Base-by-base conservation (phyloP, 768 basidiomycete species). In the Naganishia kalamii region DNA sequence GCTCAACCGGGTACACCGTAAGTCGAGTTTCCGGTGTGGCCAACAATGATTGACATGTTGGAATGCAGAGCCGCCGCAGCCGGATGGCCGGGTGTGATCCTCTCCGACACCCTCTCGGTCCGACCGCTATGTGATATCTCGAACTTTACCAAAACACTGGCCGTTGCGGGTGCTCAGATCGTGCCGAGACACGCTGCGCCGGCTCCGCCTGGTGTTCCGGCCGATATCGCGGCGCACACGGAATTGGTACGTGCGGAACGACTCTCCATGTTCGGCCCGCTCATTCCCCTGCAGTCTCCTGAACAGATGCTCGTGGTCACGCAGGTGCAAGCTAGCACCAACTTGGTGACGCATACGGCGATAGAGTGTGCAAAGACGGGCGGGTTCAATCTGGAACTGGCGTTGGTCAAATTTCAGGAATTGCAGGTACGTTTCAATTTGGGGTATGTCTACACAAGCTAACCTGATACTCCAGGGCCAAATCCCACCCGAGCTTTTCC, bases 31-130 rank as follows among this genome's bases (percentile, higher is more conserved):
- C 30, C 43, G 5, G 5, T 6, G 50, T 52, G 29, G 21, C 21
- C 27, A 49, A 10, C 10, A 7, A n/a, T n/a, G 7, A 7, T 10
- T 27, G 27, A 6, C 11, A 4, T 33, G 13, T 21, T 51, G 23
- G 11, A 51, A 13, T 33, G 43, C 68, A 87, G 92, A 37, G 92
- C 94, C 3, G 87, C 86, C 73, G 70, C 82, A 60, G 86, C 84
- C 61, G 91, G 92, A 13, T 99, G 96, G 96, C 87, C 90, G 52
- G 88, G 91, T 65, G 81, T 86, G 63, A 87, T 98, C 70, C 81
- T 97, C 3, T 96, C 92, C 17, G 96, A 99, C 77, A 86, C 90
- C 68, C 85, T 87, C 79, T 85, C 85, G 40, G 81, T 97, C 63
- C 87, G 92, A 44, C 83, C 81, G n/a, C 94, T 90, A 77, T 89